phyloP scores from a whole-genome alignment of 768 basidiomycete species.

The Sporobolomyces roseus region DNA sequence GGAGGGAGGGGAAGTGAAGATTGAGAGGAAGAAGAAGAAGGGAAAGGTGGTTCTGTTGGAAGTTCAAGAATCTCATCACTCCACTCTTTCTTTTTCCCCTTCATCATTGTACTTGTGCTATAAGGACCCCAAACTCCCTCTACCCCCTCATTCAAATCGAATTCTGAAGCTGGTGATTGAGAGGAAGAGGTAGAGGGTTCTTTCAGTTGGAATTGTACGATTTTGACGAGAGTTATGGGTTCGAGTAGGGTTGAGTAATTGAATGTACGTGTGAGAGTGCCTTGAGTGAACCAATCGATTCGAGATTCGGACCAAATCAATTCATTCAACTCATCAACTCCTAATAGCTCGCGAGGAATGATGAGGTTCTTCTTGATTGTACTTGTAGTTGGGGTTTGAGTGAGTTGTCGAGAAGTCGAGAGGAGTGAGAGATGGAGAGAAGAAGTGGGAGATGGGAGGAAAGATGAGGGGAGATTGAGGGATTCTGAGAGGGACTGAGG shows the following conservation, averaged over 20 bases:
- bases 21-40: background rate
- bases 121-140: background rate
- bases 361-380: background rate
- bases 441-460: too few species aligned
- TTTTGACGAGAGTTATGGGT: background rate
- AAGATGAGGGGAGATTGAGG: too few species aligned
- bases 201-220: background rate
- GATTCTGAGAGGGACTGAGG: too few species aligned
- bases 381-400: background rate
- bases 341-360: too few species aligned
- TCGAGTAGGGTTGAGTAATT: background rate
- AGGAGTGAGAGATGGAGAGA: background rate
- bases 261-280: too few species aligned
- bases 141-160: background rate
- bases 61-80: constrained; percentile 2
- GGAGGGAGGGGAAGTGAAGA: background rate
- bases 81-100: background rate
- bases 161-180: too few species aligned
- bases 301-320: background rate
- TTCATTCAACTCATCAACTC: constrained; percentile 1
- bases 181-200: too few species aligned
- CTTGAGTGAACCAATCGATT: background rate
- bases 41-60: constrained; percentile 5
- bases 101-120: background rate
- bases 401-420: background rate